phyloP scores from a whole-genome alignment of 768 basidiomycete genomes.

The Daedaleopsis sinensis region DNA sequence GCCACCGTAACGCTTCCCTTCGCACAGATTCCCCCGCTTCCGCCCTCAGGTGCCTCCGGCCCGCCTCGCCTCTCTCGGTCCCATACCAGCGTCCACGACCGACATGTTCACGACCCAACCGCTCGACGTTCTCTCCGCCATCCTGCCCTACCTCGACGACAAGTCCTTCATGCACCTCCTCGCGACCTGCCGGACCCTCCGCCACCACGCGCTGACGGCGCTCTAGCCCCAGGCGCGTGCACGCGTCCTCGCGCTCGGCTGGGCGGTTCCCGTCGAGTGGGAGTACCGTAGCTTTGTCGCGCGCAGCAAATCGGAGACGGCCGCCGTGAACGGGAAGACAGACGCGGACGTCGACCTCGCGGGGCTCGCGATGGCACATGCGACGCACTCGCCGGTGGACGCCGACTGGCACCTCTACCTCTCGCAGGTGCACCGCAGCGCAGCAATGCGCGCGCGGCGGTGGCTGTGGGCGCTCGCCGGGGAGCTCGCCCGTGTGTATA shows the following conservation, averaged over 20 bases:
- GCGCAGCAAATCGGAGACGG: background rate
- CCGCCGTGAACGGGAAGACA: background rate
- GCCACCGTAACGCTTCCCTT: background rate
- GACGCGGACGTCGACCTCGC: background rate
- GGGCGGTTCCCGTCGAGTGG: constrained; percentile 26
- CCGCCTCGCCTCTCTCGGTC: constrained; percentile 13
- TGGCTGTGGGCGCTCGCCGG: constrained; percentile 31
- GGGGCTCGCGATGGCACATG: constrained; percentile 19
- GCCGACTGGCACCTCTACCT: constrained; percentile 35
- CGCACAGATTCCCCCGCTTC: constrained; percentile 32
- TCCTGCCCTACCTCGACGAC: constrained; percentile 27
- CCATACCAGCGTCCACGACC: background rate
- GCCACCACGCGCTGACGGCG: constrained; percentile 26
- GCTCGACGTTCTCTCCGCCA: constrained; percentile 26
- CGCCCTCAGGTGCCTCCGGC: constrained; percentile 11
- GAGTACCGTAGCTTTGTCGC: constrained; percentile 17
- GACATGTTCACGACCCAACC: constrained; percentile 26
- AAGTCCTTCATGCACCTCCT: constrained; percentile 25
- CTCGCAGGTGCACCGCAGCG: constrained; percentile 26
- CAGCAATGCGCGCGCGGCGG: constrained; percentile 29
- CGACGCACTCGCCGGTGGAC: constrained; percentile 1
- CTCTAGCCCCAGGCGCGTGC: constrained; percentile 29
- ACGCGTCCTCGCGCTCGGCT: constrained; percentile 28
- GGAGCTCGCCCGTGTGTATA: constrained; percentile 19
- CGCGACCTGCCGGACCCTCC: constrained; percentile 32